phyloP scores from a whole-genome alignment of 371 early-diverging fungal genomes.

The Mucor plumbeus region DNA sequence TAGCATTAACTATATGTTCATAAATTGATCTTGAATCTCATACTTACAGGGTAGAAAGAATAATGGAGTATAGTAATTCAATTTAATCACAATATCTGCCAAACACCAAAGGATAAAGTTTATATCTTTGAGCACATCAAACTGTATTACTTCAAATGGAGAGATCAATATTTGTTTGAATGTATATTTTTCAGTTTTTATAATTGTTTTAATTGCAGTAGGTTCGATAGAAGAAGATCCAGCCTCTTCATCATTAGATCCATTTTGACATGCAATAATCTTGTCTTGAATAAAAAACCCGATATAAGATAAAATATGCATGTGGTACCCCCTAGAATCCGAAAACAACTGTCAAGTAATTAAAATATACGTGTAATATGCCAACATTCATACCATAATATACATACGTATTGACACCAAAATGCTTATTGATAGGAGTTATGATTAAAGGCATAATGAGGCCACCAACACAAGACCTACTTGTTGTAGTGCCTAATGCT shows the following conservation, averaged over 20 bases:
- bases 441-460: conserved; percentile 68
- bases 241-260: neutral
- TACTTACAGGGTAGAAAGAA: conserved; percentile 35
- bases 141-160: conserved; percentile 6
- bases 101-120: conserved; percentile 32
- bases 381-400: neutral
- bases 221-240: neutral
- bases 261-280: neutral
- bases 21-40: neutral
- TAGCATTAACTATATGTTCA: neutral
- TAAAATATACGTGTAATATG: neutral
- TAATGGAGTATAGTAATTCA: conserved; percentile 38
- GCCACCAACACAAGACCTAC: conserved; percentile 81
- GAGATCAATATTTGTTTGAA: neutral
- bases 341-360: neutral
- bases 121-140: conserved; percentile 15
- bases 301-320: neutral
- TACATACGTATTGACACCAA: conserved; percentile 61
- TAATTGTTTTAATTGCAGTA: neutral
- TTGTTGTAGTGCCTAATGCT: conserved; percentile 72
- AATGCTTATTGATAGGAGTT: conserved; percentile 51
- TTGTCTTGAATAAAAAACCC: conserved; percentile 5
- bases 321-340: neutral
- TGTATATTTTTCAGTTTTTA: neutral
- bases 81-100: conserved; percentile 28